phyloP scores from a whole-genome alignment of 169 alveolate genomes.

The Cardiosporidium cionae region DNA sequence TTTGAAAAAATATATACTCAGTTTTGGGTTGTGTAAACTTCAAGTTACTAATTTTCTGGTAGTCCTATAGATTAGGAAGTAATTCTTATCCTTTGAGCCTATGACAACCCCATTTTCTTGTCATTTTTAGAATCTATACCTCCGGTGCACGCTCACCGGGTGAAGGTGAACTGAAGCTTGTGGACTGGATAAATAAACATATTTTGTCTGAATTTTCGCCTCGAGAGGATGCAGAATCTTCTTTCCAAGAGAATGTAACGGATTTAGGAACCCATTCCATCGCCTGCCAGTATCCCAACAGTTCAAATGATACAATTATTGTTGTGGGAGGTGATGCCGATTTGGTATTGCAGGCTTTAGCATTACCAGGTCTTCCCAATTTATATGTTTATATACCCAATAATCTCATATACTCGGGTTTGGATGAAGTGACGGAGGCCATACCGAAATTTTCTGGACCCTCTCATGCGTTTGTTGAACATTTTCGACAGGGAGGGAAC shows the following conservation, averaged over 20 bases:
- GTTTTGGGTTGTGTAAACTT: too few relatives aligned
- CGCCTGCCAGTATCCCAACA: background rate
- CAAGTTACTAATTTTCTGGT: too few relatives aligned
- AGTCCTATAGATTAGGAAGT: too few relatives aligned
- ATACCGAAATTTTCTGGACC: too few relatives aligned
- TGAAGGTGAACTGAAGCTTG: constrained; percentile 49
- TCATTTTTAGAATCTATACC: constrained; percentile 17
- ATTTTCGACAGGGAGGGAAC: too few relatives aligned
- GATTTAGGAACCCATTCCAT: too few relatives aligned
- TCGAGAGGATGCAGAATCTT: background rate
- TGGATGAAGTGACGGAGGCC: too few relatives aligned
- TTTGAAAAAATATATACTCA: too few relatives aligned
- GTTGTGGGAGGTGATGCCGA: constrained; percentile 53
- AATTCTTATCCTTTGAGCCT: too few relatives aligned
- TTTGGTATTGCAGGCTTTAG: constrained; percentile 39
- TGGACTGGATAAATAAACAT: constrained; percentile 33
- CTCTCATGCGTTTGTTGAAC: too few relatives aligned
- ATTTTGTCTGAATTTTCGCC: background rate
- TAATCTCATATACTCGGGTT: background rate
- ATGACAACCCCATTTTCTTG: too few relatives aligned
- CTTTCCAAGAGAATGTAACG: too few relatives aligned
- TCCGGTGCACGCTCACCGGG: constrained; percentile 43
- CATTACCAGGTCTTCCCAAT: constrained; percentile 31
- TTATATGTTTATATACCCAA: constrained; percentile 42
- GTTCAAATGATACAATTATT: constrained; percentile 27